These are phyloP conservation scores for Salix koriyanagi DNA, from an alignment of 345 rosid species.

Conservation along the genomic window DNA sequence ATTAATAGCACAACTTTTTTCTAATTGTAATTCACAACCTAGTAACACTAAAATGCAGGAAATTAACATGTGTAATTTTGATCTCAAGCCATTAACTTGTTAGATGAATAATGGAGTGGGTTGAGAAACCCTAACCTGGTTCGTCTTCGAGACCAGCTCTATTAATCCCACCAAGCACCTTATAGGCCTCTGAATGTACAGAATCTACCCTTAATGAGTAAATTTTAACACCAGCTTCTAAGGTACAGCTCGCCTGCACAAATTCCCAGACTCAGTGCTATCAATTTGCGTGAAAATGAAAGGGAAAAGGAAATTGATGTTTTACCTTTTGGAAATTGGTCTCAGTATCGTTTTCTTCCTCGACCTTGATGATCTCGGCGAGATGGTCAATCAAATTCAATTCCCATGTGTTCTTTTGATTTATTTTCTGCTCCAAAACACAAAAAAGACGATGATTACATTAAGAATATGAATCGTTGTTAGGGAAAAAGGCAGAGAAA, in stretches of 20 bases:
- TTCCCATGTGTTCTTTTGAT: constrained; percentile 25
- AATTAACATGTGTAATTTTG: too few species aligned
- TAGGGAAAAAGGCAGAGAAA: not conserved
- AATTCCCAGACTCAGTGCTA: not conserved
- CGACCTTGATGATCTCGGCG: constrained; percentile 76
- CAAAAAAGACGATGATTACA: not conserved
- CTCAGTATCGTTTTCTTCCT: constrained; percentile 74
- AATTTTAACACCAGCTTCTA: constrained; percentile 96
- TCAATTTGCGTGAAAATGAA: not conserved
- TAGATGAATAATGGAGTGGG: not conserved
- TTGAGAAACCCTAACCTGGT: constrained; percentile 47
- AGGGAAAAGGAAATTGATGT: not conserved
- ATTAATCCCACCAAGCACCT: constrained; percentile 89
- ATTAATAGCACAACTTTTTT: not conserved
- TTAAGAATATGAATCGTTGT: not conserved
- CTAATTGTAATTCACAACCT: too few species aligned
- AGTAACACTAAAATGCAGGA: too few species aligned
- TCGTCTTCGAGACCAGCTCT: constrained; percentile 68
- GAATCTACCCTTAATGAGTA: constrained; percentile 91
- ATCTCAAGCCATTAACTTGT: too few species aligned
- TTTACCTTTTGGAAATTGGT: constrained; percentile 90
- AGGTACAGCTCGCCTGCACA: constrained; percentile 83
- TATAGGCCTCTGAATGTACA: constrained; percentile 88
- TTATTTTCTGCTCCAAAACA: constrained; percentile 16
- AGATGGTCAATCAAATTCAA: constrained; percentile 39